Evolutionary conservation across 306 rosid genomes (phyloP), one percentile per base, ranked within the genome.

Genomic region (Luffa aegyptiaca): DNA sequence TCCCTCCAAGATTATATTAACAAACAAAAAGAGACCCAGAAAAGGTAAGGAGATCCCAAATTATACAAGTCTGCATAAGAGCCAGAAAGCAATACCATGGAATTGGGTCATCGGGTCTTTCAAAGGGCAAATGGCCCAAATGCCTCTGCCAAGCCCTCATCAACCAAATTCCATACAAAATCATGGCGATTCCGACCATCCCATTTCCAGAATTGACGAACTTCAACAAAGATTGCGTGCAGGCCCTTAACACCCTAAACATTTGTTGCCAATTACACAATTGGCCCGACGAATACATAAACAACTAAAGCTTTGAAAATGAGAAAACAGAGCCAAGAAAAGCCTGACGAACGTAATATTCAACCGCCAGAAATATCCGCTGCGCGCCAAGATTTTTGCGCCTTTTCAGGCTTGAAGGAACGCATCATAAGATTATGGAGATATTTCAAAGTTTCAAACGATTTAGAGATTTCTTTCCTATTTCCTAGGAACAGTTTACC

Each of bases 161-260:
- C 88, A 93, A 83, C 98, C 98, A 93, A 11, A 81, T 62, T 3
- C 92, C 81, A 80, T 93, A 91, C 53, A 90, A 72, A 82, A 89
- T 84, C 89, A 88, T 84, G 86, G 93, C 96, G 42, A 93, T 26
- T 55, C 97, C 97, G 21, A 89, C 90, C 93, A 93, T 89, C 58
- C 90, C 96, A 71, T 82, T 88, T 39, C 90, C 83, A 39, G 97
- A 93, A 81, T 93, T 93, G 46, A 89, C 96, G 85, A 92, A 76
- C 81, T 92, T 93, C 86, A 93, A 80, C 44, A 89, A 76, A 64
- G 93, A 93, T 87, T 90, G 97, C 1, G 89, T 79, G 83, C 90
- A 93, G 83, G 89, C 87, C 86, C 95, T 90, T 73, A 82, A 80
- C 69, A 90, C 37, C 62, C 87, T 80, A 74, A 6, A 83, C 97